Base-by-base conservation (phyloP, 2,329 filamentous ascomycete species). In the Zasmidium citrigriseum region DNA sequence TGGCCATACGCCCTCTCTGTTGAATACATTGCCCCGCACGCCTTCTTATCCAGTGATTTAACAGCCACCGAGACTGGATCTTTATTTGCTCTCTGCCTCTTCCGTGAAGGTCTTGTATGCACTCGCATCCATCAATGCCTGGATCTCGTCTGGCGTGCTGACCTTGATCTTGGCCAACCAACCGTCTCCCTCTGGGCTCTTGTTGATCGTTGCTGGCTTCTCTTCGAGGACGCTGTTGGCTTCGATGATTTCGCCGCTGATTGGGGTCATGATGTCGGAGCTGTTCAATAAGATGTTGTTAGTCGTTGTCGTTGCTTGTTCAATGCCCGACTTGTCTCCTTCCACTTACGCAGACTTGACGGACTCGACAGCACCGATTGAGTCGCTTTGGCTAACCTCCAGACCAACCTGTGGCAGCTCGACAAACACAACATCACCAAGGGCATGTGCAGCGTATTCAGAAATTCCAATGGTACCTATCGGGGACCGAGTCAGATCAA, bases 281-380 rank as follows among this genome's bases (percentile, higher is more conserved):
- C n/a, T n/a, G n/a, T n/a, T n/a, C n/a, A n/a, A n/a, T n/a, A n/a
- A n/a, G n/a, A n/a, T n/a, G n/a, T n/a, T n/a, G n/a, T n/a, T n/a
- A n/a, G n/a, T n/a, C n/a, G n/a, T n/a, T n/a, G n/a, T n/a, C n/a
- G n/a, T n/a, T n/a, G n/a, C n/a, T n/a, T n/a, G n/a, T n/a, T n/a
- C n/a, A n/a, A n/a, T n/a, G n/a, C n/a, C n/a, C n/a, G n/a, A n/a
- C n/a, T n/a, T n/a, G n/a, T n/a, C n/a, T n/a, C n/a, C n/a, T n/a
- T n/a, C n/a, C n/a, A n/a, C n/a, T n/a, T n/a, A n/a, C n/a, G 95
- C 95, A 63, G 89, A 95, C 83, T 99, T 99, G 77, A 99, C 95
- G 2, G 92, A 97, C 82, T 99, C 95, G 68, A 99, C 93, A 60
- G 93, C 92, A 67, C 95, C 95, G 67, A 98, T 89, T 64, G 89